phyloP scores from a whole-genome alignment of 106 monocot genomes.

The Dendrobium huoshanense region DNA sequence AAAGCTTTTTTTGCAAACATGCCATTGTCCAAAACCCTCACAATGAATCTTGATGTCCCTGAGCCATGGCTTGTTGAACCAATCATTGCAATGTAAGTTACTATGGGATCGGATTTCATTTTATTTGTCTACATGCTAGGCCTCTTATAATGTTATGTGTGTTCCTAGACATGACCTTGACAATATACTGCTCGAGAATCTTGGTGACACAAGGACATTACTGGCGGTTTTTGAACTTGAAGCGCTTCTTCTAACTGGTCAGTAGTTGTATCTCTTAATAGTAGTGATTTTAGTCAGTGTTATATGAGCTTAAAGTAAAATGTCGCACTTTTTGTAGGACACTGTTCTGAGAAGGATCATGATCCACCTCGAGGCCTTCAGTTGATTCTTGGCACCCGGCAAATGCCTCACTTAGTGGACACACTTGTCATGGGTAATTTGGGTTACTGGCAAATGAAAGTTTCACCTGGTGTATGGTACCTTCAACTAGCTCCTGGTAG shows the following conservation, averaged over 20 bases:
- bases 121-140: slow-evolving; percentile 5
- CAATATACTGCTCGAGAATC: slow-evolving; percentile 91
- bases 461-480: slow-evolving; percentile 88
- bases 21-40: slow-evolving; percentile 88
- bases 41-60: slow-evolving; percentile 99
- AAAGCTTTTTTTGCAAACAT: slow-evolving; percentile 94
- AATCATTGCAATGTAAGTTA: slow-evolving; percentile 71
- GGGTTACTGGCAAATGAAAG: slow-evolving; percentile 99
- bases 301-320: slow-evolving; percentile 3
- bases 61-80: slow-evolving; percentile 99
- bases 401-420: slow-evolving; percentile 75
- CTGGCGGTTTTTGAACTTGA: slow-evolving; percentile 98
- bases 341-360: slow-evolving; percentile 88
- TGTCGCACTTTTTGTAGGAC: slow-evolving; percentile 37
- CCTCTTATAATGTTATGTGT: background rate
- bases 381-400: slow-evolving; percentile 79
- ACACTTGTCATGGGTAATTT: slow-evolving; percentile 98
- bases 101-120: background rate
- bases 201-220: slow-evolving; percentile 72
- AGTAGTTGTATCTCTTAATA: background rate
- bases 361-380: slow-evolving; percentile 98
- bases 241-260: slow-evolving; percentile 90
- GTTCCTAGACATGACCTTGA: slow-evolving; percentile 84
- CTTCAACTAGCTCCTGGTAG: slow-evolving; percentile 90
- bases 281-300: background rate